Conservation (phyloP, 768 basidiomycete genomes). For the Tulasnella sp. region DNA sequence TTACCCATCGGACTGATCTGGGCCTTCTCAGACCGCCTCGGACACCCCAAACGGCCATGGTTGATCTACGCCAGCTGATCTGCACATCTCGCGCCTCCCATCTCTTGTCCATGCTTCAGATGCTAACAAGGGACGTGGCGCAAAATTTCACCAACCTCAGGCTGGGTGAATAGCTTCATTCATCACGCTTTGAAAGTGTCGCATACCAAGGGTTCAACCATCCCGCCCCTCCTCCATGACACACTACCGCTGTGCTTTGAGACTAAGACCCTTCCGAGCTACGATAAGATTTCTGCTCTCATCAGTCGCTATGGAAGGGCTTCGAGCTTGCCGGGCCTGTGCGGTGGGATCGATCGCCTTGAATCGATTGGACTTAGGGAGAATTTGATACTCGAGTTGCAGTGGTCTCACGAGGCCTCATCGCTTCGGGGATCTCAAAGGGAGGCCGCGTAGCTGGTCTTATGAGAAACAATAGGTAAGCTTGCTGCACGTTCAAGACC, state of each 20-base stretch:
- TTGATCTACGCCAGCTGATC: no score
- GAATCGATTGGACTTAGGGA: constrained; percentile 61
- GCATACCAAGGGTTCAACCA: constrained; percentile 42
- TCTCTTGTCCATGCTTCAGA: no score
- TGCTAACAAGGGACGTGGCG: no score
- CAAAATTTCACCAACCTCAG: no score
- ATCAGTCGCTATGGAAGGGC: constrained; percentile 51
- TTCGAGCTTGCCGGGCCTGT: constrained; percentile 51
- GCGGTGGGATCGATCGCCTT: constrained; percentile 37
- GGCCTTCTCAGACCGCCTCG: no score
- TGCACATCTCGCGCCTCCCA: no score
- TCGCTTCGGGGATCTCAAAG: constrained; percentile 55
- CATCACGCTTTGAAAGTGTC: no score
- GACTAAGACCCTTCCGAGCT: constrained; percentile 40
- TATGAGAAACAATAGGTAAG: constrained; percentile 78
- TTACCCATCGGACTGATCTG: no score
- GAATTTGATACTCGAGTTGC: constrained; percentile 58
- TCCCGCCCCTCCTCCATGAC: constrained; percentile 43
- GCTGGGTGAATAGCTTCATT: no score
- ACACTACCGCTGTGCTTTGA: constrained; percentile 55
- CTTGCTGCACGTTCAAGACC: neutral
- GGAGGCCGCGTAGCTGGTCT: constrained; percentile 71
- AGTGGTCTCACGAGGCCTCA: constrained; percentile 60
- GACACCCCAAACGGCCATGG: no score
- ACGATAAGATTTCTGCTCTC: constrained; percentile 46